Base-by-base conservation (phyloP, 2,329 filamentous ascomycete species). In the Harringtonia lauricola region DNA sequence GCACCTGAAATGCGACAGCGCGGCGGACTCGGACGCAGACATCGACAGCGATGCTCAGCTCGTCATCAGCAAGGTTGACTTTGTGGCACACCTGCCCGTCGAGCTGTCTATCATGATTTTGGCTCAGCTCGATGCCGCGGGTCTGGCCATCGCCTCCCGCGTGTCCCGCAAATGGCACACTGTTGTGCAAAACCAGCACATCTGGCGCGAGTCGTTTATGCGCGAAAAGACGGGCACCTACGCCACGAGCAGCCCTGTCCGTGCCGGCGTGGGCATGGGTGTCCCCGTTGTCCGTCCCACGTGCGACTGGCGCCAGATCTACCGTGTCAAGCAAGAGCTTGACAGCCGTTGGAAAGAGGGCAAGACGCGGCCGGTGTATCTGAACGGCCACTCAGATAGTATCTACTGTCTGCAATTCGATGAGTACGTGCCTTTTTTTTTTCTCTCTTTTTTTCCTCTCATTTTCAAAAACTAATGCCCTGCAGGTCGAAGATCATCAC, bases 391-490 rank as follows among this genome's bases (percentile, higher is more conserved):
- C 60, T 81, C 81, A 22, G 92, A 98, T 61, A 95, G 88, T 52
- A 94, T 98, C 45, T 98, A 98, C 65, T 98, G 92, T 62, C 77
- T 94, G 45, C 92, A 98, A 59, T 98, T 96, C 59, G 92, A 98
- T 60, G 90, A 96, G 82, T 88, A 74, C 54, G 81, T 68, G 13
- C 22, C 10, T n/a, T 19, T 34, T 33, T 12, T 31, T 8, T 22
- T 36, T 36, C 10, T 19, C 8, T 36, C 5, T 24, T 17, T 17
- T 15, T 22, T 68, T 13, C 22, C n/a, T 17, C 21, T 17, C 31
- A 15, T 10, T 4, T 13, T 2, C 17, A 44, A 31, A 33, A 46
- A 42, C n/a, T n/a, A n/a, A n/a, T n/a, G n/a, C n/a, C n/a, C n/a
- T n/a, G n/a, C 55, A 88, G 83, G 60, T 73, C 84, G 58, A 98